Conservation (phyloP, 2,329 filamentous ascomycete genomes). For the Phialemoniopsis sp. region DNA sequence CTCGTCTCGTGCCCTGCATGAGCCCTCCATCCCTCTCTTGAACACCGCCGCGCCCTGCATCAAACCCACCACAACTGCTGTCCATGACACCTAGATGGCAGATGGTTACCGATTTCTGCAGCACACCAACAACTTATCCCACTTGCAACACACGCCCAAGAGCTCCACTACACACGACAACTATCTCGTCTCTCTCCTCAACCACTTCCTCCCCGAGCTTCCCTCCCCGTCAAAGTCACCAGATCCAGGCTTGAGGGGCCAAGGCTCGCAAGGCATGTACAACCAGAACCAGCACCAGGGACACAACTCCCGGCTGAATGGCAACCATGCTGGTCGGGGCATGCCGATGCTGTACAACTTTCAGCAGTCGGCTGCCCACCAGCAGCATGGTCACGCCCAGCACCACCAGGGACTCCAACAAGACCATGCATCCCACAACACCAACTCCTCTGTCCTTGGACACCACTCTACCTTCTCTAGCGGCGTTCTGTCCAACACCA, state of each 20-base stretch:
- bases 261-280: slow-evolving; percentile 58
- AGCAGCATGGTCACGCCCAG: slow-evolving; percentile 62
- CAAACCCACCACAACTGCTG: slow-evolving; percentile 1
- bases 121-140: slow-evolving; percentile 55
- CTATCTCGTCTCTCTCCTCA: slow-evolving; percentile 23
- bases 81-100: slow-evolving; percentile 55
- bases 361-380: slow-evolving; percentile 55
- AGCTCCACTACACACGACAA: slow-evolving; percentile 30
- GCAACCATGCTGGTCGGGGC: slow-evolving; percentile 56
- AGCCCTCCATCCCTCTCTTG: too few species aligned
- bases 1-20: too few species aligned
- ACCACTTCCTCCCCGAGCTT: slow-evolving; percentile 23
- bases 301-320: slow-evolving; percentile 74
- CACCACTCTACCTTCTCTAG: slow-evolving; percentile 61
- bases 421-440: slow-evolving; percentile 50
- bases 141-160: slow-evolving; percentile 43
- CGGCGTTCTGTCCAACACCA: slow-evolving; percentile 60
- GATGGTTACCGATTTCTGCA: slow-evolving; percentile 63
- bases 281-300: slow-evolving; percentile 68
- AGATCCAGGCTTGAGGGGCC: slow-evolving; percentile 21
- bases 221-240: slow-evolving; percentile 19
- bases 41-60: too few species aligned
- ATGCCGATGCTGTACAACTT: slow-evolving; percentile 67
- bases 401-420: slow-evolving; percentile 57
- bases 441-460: slow-evolving; percentile 50